These are phyloP conservation scores for Hygrocybe punicea DNA, from an alignment of 768 basidiomycete species.

Conservation along the genomic window DNA sequence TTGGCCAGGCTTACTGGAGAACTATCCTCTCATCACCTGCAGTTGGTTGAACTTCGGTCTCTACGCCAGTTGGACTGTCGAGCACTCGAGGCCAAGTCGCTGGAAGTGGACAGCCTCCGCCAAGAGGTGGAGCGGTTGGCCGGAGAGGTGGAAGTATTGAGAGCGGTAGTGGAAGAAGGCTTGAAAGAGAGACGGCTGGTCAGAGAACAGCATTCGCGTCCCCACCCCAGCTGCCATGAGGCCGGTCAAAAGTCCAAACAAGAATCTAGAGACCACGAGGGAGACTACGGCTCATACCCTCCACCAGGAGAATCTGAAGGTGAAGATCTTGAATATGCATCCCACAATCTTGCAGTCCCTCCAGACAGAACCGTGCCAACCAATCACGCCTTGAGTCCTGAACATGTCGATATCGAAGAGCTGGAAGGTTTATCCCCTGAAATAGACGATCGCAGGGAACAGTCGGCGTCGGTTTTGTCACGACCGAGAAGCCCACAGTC, in stretches of 20 bases:
- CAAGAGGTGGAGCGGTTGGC: constrained; percentile 78
- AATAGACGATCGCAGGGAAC: no score
- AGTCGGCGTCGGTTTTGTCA: no score
- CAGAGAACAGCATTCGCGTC: constrained; percentile 38
- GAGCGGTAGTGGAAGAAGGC: constrained; percentile 83
- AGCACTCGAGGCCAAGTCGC: constrained; percentile 54
- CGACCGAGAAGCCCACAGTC: no score
- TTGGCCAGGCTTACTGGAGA: constrained; percentile 75
- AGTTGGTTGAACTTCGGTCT: constrained; percentile 62
- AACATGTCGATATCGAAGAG: no score
- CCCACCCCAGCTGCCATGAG: background rate
- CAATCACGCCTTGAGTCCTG: constrained; percentile 27
- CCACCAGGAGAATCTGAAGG: constrained; percentile 29
- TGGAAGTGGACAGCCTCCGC: constrained; percentile 64
- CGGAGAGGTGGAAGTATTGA: constrained; percentile 82
- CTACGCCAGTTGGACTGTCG: constrained; percentile 61
- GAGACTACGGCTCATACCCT: constrained; percentile 11
- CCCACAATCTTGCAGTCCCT: constrained; percentile 33
- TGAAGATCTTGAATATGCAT: constrained; percentile 34
- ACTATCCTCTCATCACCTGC: constrained; percentile 68
- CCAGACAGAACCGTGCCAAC: constrained; percentile 23
- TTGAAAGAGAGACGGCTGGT: constrained; percentile 65
- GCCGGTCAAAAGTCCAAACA: constrained; percentile 3
- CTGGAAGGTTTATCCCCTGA: no score
- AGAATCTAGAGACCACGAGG: constrained; percentile 20